Conservation (phyloP, 2,329 filamentous ascomycete genomes). For the Ceratocystiopsis sp. region DNA sequence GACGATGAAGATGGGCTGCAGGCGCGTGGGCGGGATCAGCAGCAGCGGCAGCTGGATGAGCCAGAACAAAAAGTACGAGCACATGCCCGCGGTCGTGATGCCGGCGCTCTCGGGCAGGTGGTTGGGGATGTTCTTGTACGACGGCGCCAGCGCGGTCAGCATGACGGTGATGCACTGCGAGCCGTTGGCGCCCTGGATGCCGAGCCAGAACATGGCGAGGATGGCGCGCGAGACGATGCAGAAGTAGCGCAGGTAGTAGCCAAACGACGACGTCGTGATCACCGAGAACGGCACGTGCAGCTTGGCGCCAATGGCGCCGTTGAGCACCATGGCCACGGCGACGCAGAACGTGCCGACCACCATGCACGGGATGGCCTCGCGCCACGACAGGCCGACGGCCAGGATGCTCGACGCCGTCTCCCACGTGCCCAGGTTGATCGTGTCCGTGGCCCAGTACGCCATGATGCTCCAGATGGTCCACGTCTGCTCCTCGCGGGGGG, state of each 20-base stretch:
- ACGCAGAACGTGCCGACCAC: conserved; percentile 44
- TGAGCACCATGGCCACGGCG: conserved; percentile 33
- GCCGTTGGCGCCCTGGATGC: conserved; percentile 30
- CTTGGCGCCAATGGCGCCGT: conserved; percentile 28
- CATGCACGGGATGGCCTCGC: conserved; percentile 32
- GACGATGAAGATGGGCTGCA: conserved; percentile 24
- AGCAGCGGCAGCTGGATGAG: conserved; percentile 16
- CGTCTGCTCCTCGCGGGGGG: conserved; percentile 19
- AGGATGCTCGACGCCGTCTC: conserved; percentile 12
- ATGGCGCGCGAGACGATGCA: conserved; percentile 22
- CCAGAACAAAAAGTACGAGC: conserved; percentile 22
- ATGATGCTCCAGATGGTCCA: conserved; percentile 15
- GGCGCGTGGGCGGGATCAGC: conserved; percentile 9
- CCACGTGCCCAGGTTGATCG: conserved; percentile 14
- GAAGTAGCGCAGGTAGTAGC: conserved; percentile 28
- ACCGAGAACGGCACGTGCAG: conserved; percentile 32
- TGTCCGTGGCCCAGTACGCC: conserved; percentile 14
- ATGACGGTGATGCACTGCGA: conserved; percentile 12
- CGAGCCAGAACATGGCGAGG: conserved; percentile 23
- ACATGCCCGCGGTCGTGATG: conserved; percentile 21
- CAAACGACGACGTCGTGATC: conserved; percentile 25
- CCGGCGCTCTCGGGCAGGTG: conserved; percentile 19
- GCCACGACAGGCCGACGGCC: conserved; percentile 13
- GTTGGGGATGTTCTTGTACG: conserved; percentile 18
- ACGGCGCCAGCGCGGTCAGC: conserved; percentile 18